These are phyloP conservation scores for Xanthoconium stramineum DNA, from an alignment of 768 basidiomycete species.

Conservation along the genomic window DNA sequence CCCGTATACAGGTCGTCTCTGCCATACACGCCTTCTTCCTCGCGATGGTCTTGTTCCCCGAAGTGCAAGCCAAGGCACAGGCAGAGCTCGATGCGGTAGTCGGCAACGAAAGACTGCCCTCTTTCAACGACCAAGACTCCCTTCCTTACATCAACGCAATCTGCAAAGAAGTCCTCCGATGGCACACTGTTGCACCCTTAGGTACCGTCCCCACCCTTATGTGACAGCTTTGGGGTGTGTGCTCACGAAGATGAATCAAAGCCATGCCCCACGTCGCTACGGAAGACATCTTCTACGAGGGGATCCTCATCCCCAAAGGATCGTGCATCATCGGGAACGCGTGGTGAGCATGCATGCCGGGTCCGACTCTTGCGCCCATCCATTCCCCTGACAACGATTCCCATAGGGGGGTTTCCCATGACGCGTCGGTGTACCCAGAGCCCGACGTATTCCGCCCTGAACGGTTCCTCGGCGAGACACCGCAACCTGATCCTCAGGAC, in stretches of 20 bases:
- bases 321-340: conserved; percentile 18
- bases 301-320: conserved; percentile 24
- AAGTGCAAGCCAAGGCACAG: conserved; percentile 22
- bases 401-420: conserved; percentile 50
- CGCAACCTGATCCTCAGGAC: conserved; percentile 17
- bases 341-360: conserved; percentile 29
- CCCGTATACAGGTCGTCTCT: conserved; percentile 11
- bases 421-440: conserved; percentile 38
- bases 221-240: background rate
- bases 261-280: conserved; percentile 15
- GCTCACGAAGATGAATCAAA: background rate
- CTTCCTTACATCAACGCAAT: conserved; percentile 28
- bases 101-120: conserved; percentile 19
- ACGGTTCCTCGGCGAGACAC: conserved; percentile 25
- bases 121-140: conserved; percentile 16
- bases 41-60: conserved; percentile 24
- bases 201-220: conserved; percentile 8
- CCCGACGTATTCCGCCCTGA: conserved; percentile 35
- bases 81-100: conserved; percentile 26
- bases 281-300: conserved; percentile 19
- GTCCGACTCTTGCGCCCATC: too few species aligned
- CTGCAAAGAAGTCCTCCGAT: conserved; percentile 25
- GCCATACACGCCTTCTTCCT: conserved; percentile 22
- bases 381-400: too few species aligned
- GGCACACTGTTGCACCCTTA: conserved; percentile 17